phyloP scores from a whole-genome alignment of 2,329 filamentous ascomycete species.

The Zymoseptoria pseudotritici region DNA sequence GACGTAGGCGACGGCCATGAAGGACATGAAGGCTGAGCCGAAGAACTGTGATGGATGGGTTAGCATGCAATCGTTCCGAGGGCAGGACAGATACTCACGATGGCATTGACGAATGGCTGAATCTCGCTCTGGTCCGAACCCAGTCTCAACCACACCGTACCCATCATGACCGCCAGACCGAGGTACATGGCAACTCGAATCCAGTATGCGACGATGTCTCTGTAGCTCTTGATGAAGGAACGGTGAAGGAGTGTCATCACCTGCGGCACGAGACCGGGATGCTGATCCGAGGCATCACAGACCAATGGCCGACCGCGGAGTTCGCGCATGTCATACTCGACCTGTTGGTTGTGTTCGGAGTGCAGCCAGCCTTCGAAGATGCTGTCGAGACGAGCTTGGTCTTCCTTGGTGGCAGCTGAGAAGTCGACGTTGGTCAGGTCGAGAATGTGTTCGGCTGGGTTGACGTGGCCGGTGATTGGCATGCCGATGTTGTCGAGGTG shows the following conservation, averaged over 20 bases:
- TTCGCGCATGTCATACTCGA: constrained; percentile 9
- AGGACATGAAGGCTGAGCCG: constrained; percentile 46
- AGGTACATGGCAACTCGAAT: constrained; percentile 75
- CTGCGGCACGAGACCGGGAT: constrained; percentile 2
- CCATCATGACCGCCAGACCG: constrained; percentile 72
- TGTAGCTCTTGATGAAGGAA: constrained; percentile 71
- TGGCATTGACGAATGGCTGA: constrained; percentile 70
- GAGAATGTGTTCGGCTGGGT: constrained; percentile 69
- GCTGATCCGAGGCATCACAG: neutral
- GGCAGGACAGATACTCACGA: constrained; percentile 31
- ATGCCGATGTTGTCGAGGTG: constrained; percentile 57
- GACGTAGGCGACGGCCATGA: constrained; percentile 66
- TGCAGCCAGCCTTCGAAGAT: constrained; percentile 48
- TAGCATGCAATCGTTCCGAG: neutral
- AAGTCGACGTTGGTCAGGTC: constrained; percentile 73
- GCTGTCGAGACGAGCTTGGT: constrained; percentile 35
- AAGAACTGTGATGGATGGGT: constrained; percentile 33
- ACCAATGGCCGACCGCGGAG: constrained; percentile 6
- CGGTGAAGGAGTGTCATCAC: constrained; percentile 60
- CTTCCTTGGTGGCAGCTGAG: constrained; percentile 34
- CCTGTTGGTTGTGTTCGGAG: constrained; percentile 29
- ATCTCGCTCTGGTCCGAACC: constrained; percentile 60
- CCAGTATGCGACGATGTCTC: constrained; percentile 73
- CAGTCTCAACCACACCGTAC: constrained; percentile 76
- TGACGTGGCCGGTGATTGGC: constrained; percentile 58